A percentile compares a stretch with the other conserved stretches of the same genome.
Evolutionary conservation across 2,329 filamentous ascomycete species (phyloP).

Genomic region (Verticillium nonalfalfae): DNA sequence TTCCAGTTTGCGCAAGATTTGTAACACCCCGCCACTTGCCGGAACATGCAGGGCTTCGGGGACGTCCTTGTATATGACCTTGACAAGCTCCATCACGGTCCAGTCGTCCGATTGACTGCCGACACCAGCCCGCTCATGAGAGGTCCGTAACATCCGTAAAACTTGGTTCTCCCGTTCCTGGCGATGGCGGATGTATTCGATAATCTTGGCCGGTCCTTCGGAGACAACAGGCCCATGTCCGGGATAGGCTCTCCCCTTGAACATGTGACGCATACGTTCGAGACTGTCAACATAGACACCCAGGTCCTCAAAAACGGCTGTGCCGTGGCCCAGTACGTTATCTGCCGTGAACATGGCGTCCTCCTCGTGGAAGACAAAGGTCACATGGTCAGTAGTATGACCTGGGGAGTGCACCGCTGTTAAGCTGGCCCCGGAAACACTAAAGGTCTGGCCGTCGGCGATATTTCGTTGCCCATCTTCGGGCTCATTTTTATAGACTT

Average conservation of each 20-base stretch:
- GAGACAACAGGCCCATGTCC: conserved; percentile 78
- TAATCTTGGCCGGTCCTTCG: conserved; percentile 64
- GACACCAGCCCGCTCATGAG: background rate
- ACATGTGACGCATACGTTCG: conserved; percentile 59
- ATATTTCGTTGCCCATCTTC: conserved; percentile 40
- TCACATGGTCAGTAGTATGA: conserved; percentile 79
- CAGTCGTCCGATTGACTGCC: conserved; percentile 35
- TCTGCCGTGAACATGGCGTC: conserved; percentile 84
- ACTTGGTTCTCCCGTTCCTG: conserved; percentile 75
- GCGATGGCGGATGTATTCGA: conserved; percentile 79
- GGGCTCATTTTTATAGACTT: conserved; percentile 62
- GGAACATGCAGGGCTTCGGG: conserved; percentile 68
- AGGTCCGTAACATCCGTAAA: conserved; percentile 50
- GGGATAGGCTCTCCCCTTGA: conserved; percentile 70
- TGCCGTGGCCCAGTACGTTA: conserved; percentile 83
- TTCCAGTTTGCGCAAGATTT: conserved; percentile 75
- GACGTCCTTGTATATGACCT: conserved; percentile 76
- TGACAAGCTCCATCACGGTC: conserved; percentile 78
- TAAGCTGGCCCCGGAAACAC: conserved; percentile 57
- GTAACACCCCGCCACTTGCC: conserved; percentile 68
- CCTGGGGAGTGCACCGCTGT: conserved; percentile 56
- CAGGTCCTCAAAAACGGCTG: conserved; percentile 77
- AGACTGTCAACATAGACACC: conserved; percentile 62
- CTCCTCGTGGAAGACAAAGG: conserved; percentile 70
- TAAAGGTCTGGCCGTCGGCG: conserved; percentile 46